Conservation (phyloP, 768 basidiomycete species). For the Rickenella mellea region DNA sequence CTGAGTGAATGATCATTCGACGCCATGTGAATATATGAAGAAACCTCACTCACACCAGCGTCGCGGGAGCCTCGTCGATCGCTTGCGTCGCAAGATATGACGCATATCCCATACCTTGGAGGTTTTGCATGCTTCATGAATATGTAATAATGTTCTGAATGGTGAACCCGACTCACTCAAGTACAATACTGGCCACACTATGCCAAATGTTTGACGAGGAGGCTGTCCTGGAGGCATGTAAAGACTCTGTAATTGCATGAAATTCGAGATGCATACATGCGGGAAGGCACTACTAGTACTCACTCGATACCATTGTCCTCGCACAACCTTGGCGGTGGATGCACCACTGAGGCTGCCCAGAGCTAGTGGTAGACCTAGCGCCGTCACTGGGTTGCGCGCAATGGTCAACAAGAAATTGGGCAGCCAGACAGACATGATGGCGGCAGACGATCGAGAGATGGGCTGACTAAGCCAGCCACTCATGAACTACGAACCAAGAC, state of each 20-base stretch:
- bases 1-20: too few relatives aligned
- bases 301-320: slow-evolving; percentile 53
- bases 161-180: slow-evolving; percentile 14
- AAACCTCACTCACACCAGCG: too few relatives aligned
- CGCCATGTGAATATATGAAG: too few relatives aligned
- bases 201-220: slow-evolving; percentile 44
- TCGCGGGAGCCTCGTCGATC: too few relatives aligned
- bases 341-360: slow-evolving; percentile 45
- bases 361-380: slow-evolving; percentile 49
- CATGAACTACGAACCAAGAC: slow-evolving; percentile 41
- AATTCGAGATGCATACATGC: neutral
- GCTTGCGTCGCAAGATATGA: slow-evolving; percentile 51
- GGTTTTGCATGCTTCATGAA: neutral
- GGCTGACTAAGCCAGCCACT: too few relatives aligned
- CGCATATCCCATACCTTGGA: slow-evolving; percentile 53
- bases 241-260: slow-evolving; percentile 28
- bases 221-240: slow-evolving; percentile 41
- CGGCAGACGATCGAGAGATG: too few relatives aligned
- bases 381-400: slow-evolving; percentile 46
- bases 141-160: slow-evolving; percentile 7
- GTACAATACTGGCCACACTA: slow-evolving; percentile 48
- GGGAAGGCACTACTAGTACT: slow-evolving; percentile 8
- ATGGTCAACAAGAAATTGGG: slow-evolving; percentile 43
- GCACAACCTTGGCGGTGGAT: slow-evolving; percentile 34
- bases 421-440: slow-evolving; percentile 28